Percentiles rank a stretch among this genome's conserved stretches.
Evolutionary conservation across 441 rosid genomes (phyloP).

Genomic region (Corymbia citriodora): DNA sequence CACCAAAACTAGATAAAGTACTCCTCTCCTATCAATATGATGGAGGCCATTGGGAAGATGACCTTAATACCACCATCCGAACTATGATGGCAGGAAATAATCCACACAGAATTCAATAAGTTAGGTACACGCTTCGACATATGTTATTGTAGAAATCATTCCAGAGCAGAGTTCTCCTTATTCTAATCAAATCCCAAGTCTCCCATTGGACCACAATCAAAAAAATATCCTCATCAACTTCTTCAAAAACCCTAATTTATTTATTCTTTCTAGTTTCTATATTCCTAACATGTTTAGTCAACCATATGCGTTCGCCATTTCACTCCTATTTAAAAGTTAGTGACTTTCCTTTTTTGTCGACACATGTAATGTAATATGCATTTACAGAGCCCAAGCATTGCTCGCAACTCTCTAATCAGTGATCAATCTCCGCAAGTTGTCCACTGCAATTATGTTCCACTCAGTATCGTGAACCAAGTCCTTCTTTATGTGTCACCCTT

Average conservation of each 20-base stretch:
- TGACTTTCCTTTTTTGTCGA: background rate
- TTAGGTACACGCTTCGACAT: background rate
- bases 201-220: background rate
- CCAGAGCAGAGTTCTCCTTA: background rate
- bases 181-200: background rate
- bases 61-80: no score
- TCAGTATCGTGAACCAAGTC: background rate
- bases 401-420: background rate
- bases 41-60: no score
- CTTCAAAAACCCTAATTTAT: background rate
- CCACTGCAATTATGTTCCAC: background rate
- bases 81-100: no score
- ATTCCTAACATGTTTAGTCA: background rate
- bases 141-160: background rate
- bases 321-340: background rate
- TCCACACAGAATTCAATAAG: background rate
- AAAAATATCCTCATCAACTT: background rate
- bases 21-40: no score
- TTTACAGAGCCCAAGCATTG: background rate
- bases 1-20: no score
- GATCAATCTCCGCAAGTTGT: background rate
- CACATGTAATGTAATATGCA: background rate
- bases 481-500: background rate
- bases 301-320: background rate
- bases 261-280: background rate